Evolutionary conservation across 371 early-diverging fungal genomes (phyloP).

Genomic region (Rhizomucor pusillus): DNA sequence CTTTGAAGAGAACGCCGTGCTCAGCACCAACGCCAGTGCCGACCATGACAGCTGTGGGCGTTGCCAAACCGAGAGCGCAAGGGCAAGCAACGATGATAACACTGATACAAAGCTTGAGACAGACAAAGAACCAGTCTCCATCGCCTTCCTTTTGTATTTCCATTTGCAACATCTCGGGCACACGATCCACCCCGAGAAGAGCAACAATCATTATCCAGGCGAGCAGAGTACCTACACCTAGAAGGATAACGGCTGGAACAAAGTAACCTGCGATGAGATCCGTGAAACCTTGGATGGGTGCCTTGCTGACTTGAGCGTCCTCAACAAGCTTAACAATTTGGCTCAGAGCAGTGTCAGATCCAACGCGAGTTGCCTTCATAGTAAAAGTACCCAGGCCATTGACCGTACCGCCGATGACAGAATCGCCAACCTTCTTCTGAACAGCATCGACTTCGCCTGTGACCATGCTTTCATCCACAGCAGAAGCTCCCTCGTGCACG

Average conservation of each 20-base stretch:
- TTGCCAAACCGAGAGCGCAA: constrained; percentile 93
- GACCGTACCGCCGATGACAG: constrained; percentile 91
- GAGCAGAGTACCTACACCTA: constrained; percentile 74
- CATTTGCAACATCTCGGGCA: constrained; percentile 57
- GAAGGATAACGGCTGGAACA: constrained; percentile 81
- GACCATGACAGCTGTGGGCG: constrained; percentile 98
- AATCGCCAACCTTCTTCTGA: constrained; percentile 63
- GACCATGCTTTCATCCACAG: constrained; percentile 96
- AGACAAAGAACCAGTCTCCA: constrained; percentile 74
- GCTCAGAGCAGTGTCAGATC: constrained; percentile 77
- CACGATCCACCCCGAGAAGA: constrained; percentile 33
- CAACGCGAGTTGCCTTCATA: constrained; percentile 76
- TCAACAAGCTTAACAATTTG: constrained; percentile 91
- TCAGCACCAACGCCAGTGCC: constrained; percentile 96
- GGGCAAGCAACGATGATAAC: constrained; percentile 97
- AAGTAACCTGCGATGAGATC: constrained; percentile 85
- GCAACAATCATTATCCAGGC: constrained; percentile 72
- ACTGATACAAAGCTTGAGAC: constrained; percentile 87
- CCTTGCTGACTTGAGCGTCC: constrained; percentile 83
- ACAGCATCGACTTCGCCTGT: constrained; percentile 97
- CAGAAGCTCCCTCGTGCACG: constrained; percentile 77
- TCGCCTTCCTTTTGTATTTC: constrained; percentile 52
- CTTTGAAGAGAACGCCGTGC: constrained; percentile 86
- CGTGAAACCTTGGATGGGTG: constrained; percentile 84
- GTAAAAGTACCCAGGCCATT: constrained; percentile 79